These are phyloP conservation scores for Talaromyces sp. DNA, from an alignment of 2,329 filamentous ascomycete genomes.

Conservation along the genomic window DNA sequence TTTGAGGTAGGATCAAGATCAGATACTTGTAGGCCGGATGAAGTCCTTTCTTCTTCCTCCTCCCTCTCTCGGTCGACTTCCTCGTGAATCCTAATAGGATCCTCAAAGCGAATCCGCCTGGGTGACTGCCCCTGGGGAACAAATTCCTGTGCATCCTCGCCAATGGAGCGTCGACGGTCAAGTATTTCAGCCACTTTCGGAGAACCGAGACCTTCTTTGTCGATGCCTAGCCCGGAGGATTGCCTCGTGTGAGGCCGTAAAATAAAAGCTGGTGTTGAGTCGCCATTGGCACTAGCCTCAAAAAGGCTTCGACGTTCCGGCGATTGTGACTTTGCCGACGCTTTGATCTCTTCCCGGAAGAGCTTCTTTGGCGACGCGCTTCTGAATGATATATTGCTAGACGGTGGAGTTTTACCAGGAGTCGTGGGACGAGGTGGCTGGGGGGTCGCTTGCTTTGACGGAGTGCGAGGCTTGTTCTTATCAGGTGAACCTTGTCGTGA, in stretches of 20 bases:
- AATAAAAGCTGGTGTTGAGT: slow-evolving; percentile 60
- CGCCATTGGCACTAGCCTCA: slow-evolving; percentile 51
- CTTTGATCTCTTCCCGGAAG: slow-evolving; percentile 41
- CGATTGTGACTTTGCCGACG: slow-evolving; percentile 37
- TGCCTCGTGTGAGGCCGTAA: slow-evolving; percentile 59
- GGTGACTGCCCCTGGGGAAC: slow-evolving; percentile 48
- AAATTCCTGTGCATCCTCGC: slow-evolving; percentile 63
- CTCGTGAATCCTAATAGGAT: slow-evolving; percentile 59
- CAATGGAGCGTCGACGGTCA: slow-evolving; percentile 67
- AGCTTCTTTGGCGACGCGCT: slow-evolving; percentile 51
- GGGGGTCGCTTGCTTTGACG: slow-evolving; percentile 45
- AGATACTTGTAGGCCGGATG: slow-evolving; percentile 42
- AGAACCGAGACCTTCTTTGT: slow-evolving; percentile 68
- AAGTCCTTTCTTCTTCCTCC: slow-evolving; percentile 59
- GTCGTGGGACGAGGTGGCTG: slow-evolving; percentile 45
- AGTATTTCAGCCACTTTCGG: slow-evolving; percentile 68
- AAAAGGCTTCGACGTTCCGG: slow-evolving; percentile 48
- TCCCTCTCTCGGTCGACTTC: slow-evolving; percentile 62
- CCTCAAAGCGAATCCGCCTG: slow-evolving; percentile 59
- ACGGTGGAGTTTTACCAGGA: slow-evolving; percentile 50
- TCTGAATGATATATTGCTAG: slow-evolving; percentile 45
- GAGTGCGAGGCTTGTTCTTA: slow-evolving; percentile 37
- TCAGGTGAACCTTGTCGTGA: slow-evolving; percentile 41
- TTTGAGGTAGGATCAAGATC: slow-evolving; percentile 63
- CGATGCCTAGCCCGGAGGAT: slow-evolving; percentile 66